Percentiles rank a stretch among this genome's conserved stretches.
Conservation (phyloP, 1,284 basidiomycete genomes). For the Vanrija humicola region DNA sequence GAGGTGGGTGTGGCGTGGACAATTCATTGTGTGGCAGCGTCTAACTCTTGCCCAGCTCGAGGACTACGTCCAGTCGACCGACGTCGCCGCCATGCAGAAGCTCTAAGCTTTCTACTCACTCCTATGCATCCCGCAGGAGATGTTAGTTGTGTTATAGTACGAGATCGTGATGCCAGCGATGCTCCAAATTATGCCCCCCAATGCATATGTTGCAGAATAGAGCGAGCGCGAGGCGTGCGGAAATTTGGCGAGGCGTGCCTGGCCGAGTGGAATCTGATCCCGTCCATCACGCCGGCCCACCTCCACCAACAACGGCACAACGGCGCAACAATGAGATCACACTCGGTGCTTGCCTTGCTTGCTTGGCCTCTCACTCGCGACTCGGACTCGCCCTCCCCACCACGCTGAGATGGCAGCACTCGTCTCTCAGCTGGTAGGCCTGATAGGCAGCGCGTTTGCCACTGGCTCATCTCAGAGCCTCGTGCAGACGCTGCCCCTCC, state of each 20-base stretch:
- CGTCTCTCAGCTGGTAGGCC: constrained; percentile 17
- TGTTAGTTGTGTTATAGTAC: neutral
- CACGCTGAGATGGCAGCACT: constrained; percentile 11
- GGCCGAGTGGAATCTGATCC: no score
- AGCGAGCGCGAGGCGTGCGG: no score
- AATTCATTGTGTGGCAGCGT: neutral
- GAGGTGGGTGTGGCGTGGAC: constrained; percentile 49
- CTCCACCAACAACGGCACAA: no score
- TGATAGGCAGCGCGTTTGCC: constrained; percentile 18
- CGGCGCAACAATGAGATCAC: no score
- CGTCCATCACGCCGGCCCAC: no score
- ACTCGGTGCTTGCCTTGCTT: no score
- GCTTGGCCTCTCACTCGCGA: no score
- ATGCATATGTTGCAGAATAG: neutral
- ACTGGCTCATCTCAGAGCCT: constrained; percentile 18
- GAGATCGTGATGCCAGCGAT: neutral
- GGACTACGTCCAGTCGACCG: constrained; percentile 92
- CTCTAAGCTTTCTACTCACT: constrained; percentile 15
- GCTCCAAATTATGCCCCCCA: neutral
- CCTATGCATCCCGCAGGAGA: neutral
- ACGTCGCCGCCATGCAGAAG: constrained; percentile 58
- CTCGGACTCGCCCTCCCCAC: no score
- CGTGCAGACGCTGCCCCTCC: constrained; percentile 23
- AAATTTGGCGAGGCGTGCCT: no score
- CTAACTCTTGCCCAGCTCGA: constrained; percentile 57